Evolutionary conservation across 495 filamentous ascomycete species (phyloP).

Genomic region (Neurospora africana): DNA sequence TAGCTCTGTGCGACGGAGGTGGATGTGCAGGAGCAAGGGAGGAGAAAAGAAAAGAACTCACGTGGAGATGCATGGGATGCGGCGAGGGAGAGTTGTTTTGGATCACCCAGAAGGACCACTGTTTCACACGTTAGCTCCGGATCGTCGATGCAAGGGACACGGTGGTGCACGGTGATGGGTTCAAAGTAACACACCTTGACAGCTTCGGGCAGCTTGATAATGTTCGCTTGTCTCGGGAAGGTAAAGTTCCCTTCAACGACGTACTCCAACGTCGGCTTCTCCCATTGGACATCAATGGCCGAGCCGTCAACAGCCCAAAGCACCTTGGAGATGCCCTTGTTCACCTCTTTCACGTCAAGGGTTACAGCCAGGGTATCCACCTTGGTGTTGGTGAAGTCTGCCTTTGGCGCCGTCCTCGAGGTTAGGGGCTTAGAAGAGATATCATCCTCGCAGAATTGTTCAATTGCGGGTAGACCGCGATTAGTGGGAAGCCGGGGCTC

Average conservation of each 20-base stretch:
- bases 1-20: not conserved
- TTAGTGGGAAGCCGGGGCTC: slow-evolving; percentile 3
- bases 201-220: slow-evolving; percentile 25
- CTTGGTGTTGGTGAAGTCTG: not conserved
- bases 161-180: slow-evolving; percentile 8
- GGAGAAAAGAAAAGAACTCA: not conserved
- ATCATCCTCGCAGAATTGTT: slow-evolving; percentile 7
- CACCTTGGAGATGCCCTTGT: not conserved
- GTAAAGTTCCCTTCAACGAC: slow-evolving; percentile 24
- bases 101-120: slow-evolving; percentile 37
- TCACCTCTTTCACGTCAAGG: not conserved
- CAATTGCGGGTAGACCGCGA: not conserved
- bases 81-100: slow-evolving; percentile 12
- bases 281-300: slow-evolving; percentile 20
- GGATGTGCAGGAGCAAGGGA: not conserved
- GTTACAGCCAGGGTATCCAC: not conserved
- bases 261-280: slow-evolving; percentile 26
- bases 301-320: slow-evolving; percentile 17
- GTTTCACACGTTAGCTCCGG: slow-evolving; percentile 7
- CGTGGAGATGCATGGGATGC: slow-evolving; percentile 47
- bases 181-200: slow-evolving; percentile 32
- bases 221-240: slow-evolving; percentile 23
- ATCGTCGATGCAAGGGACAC: not conserved
- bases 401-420: not conserved
- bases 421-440: not conserved